These are phyloP conservation scores for Zasmidium cellare DNA, from an alignment of 2,329 filamentous ascomycete genomes.

Conservation along the genomic window DNA sequence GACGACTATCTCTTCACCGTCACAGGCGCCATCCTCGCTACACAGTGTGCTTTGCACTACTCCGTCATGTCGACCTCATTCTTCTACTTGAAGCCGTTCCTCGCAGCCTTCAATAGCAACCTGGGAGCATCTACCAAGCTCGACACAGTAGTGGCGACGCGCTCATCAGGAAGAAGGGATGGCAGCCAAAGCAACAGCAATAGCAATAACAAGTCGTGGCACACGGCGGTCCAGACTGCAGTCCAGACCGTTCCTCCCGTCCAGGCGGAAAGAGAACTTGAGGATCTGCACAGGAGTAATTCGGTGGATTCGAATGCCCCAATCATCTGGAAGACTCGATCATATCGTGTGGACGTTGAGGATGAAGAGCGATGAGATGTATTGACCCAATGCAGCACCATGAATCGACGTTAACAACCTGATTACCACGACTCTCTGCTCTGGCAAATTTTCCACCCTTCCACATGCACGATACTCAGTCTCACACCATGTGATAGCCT, in stretches of 20 bases:
- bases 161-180: neutral
- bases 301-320: neutral
- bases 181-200: neutral
- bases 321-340: neutral
- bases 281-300: neutral
- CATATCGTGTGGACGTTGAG: constrained; percentile 7
- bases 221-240: neutral
- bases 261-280: neutral
- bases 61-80: neutral
- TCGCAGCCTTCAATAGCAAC: neutral
- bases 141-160: neutral
- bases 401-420: no score
- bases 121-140: neutral
- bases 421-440: no score
- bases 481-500: neutral
- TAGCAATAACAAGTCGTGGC: neutral
- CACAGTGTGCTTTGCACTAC: neutral
- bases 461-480: no score
- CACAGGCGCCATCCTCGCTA: neutral
- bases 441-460: no score
- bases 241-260: neutral
- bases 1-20: neutral
- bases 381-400: no score
- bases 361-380: neutral
- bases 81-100: neutral